phyloP scores from a whole-genome alignment of 208 protist species.

The Crithidia brevicula region DNA sequence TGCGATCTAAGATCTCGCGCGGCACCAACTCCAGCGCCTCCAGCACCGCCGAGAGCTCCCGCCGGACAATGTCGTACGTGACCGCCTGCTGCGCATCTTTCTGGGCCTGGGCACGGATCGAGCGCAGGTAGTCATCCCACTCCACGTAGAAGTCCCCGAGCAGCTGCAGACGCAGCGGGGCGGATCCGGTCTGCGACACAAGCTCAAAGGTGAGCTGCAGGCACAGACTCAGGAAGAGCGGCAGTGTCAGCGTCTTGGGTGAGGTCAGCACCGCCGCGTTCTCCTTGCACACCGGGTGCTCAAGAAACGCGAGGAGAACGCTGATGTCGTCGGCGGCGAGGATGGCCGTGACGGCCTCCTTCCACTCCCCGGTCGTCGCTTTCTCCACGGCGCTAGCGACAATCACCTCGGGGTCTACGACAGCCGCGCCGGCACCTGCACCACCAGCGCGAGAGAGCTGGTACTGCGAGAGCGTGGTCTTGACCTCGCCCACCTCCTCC shows the following conservation, averaged over 20 bases:
- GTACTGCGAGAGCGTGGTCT: conserved; percentile 39
- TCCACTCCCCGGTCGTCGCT: conserved; percentile 74
- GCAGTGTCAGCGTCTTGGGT: conserved; percentile 65
- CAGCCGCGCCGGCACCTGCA: conserved; percentile 20
- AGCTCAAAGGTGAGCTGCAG: conserved; percentile 86
- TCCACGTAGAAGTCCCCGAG: conserved; percentile 86
- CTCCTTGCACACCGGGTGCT: conserved; percentile 74
- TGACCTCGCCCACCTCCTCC: conserved; percentile 59
- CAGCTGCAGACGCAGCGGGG: conserved; percentile 74
- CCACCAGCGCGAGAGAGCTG: conserved; percentile 18
- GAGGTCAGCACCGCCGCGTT: conserved; percentile 57
- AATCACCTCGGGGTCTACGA: conserved; percentile 70
- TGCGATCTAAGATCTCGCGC: conserved; percentile 61
- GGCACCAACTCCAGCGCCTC: conserved; percentile 55
- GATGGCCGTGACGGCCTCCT: conserved; percentile 64
- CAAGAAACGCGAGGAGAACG: conserved; percentile 81
- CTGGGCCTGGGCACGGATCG: conserved; percentile 56
- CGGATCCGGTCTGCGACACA: conserved; percentile 41
- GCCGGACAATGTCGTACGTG: conserved; percentile 62
- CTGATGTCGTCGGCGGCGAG: conserved; percentile 77
- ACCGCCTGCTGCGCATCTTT: conserved; percentile 40
- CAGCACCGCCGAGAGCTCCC: conserved; percentile 63
- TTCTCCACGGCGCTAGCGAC: conserved; percentile 55
- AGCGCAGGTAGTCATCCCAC: conserved; percentile 85
- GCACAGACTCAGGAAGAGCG: conserved; percentile 84